Base-by-base conservation (phyloP, 176 grass and related monocot species). In the Saccharum spontaneum region DNA sequence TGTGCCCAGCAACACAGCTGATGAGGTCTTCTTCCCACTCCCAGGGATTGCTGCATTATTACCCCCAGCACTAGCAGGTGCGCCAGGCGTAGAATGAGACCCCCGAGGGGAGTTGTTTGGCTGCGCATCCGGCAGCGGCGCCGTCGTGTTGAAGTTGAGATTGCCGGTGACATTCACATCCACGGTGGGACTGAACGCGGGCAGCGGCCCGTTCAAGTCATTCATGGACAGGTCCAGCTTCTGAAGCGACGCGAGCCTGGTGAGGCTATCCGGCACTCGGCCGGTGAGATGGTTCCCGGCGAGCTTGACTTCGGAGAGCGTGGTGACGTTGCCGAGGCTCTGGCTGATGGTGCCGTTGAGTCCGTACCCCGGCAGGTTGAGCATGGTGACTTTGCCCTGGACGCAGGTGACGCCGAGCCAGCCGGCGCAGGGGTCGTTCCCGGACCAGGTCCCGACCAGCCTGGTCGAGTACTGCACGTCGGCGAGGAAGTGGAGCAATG, bases 261-360 rank as follows among this genome's bases (percentile, higher is more conserved):
- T 72, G 17, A 96, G 89, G 73, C 84, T 90, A 3, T 78, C 31
- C 4, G 97, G 97, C 54, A 99, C 86, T 28, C 13, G 76, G 8
- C 97, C 97, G 0, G 83, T 92, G 43, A 99, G 86, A 73, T 94
- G 31, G 55, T 99, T 99, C 5, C 76, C 63, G 16, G 30, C 17
- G 26, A 99, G 97, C 18, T 41, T 86, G 74, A 99, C 61, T 3
- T 86, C 40, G 2, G n/a, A 20, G 50, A 99, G 90, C 14, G 70
- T 20, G 20, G 76, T 84, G n/a, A 99, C 85, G 13, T 92, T 80
- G 1, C 61, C 94, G 26, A 99, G 87, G 8, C 82, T 89, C 17
- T 74, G 66, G 68, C 94, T 96, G 43, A 99, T 91, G 0, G 88
- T 99, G 45, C 97, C 97, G 36, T 89, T 92, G 74, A 99, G 88